Percentiles rank a stretch among this genome's conserved stretches.
Conservation (phyloP, 805 yeast species). For the Wickerhamiella kazuoi region DNA sequence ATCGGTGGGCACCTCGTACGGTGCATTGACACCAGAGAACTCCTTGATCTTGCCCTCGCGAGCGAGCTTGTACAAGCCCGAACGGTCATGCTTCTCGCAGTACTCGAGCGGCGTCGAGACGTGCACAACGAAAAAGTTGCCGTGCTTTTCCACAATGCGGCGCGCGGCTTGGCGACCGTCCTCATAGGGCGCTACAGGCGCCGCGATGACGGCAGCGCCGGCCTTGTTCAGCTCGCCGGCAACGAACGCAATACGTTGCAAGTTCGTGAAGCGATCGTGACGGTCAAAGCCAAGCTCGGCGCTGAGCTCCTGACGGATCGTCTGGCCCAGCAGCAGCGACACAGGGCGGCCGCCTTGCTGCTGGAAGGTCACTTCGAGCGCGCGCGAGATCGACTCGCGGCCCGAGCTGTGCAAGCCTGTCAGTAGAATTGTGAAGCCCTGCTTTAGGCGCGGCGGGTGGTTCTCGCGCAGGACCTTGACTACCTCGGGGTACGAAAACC, state of each 20-base stretch:
- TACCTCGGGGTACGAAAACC: constrained; percentile 96
- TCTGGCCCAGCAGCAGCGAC: constrained; percentile 35
- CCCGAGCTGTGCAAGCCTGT: constrained; percentile 44
- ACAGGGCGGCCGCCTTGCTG: constrained; percentile 78
- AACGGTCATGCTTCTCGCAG: constrained; percentile 31
- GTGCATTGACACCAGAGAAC: constrained; percentile 29
- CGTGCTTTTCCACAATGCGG: constrained; percentile 29
- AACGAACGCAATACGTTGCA: constrained; percentile 39
- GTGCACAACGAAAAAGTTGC: constrained; percentile 35
- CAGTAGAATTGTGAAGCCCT: constrained; percentile 70
- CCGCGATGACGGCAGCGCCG: constrained; percentile 80
- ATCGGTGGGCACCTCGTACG: constrained; percentile 31
- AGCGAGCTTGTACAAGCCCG: constrained; percentile 31
- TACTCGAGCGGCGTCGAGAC: constrained; percentile 33
- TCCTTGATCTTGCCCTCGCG: constrained; percentile 31
- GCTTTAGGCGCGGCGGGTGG: constrained; percentile 78
- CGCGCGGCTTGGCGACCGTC: constrained; percentile 28
- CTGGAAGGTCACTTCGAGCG: constrained; percentile 76
- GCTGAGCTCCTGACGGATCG: constrained; percentile 25
- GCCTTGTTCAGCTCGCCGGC: constrained; percentile 64
- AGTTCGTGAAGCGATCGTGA: constrained; percentile 24
- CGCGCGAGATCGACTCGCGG: constrained; percentile 51
- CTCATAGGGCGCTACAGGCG: constrained; percentile 32
- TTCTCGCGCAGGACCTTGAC: constrained; percentile 78
- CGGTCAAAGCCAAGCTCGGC: constrained; percentile 26